A percentile compares a stretch with the other conserved stretches of the same genome.
These are phyloP conservation scores for Euptelea pleiosperma DNA, from an alignment of 164 flowering plant species.

Conservation along the genomic window DNA sequence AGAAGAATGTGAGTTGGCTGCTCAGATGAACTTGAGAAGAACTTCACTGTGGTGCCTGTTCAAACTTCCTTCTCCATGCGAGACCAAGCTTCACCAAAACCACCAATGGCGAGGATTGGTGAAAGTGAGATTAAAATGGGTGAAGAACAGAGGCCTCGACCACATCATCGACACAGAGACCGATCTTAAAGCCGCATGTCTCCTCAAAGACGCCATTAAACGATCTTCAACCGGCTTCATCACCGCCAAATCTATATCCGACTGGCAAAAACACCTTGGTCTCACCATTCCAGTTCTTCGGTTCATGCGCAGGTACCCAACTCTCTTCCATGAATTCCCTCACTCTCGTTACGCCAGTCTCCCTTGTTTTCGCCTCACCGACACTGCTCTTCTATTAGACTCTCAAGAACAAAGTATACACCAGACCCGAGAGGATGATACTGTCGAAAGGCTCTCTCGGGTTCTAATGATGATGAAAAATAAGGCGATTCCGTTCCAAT, in stretches of 20 bases:
- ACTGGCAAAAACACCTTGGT: constrained; percentile 78
- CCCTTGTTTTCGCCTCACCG: constrained; percentile 67
- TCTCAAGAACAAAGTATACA: constrained; percentile 46
- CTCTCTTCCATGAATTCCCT: constrained; percentile 74
- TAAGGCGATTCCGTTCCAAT: constrained; percentile 45
- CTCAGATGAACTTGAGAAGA: constrained; percentile 9
- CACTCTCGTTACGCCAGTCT: constrained; percentile 54
- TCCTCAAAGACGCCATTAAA: constrained; percentile 88
- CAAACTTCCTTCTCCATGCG: background rate
- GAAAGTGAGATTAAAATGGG: constrained; percentile 91
- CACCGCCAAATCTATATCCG: constrained; percentile 54
- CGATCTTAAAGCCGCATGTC: constrained; percentile 85
- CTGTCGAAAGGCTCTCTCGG: constrained; percentile 55
- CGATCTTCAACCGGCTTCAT: constrained; percentile 70
- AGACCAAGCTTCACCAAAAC: constrained; percentile 11
- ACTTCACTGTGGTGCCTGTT: background rate
- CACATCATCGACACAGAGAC: constrained; percentile 86
- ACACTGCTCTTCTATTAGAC: constrained; percentile 54
- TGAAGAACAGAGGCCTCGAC: constrained; percentile 72
- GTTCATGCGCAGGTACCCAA: constrained; percentile 81
- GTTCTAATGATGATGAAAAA: constrained; percentile 71
- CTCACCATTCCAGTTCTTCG: constrained; percentile 92
- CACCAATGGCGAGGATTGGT: constrained; percentile 21
- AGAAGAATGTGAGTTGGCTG: too few species aligned
- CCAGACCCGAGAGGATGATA: constrained; percentile 35